These are phyloP conservation scores for Polytolypa hystricis DNA, from an alignment of 2,329 filamentous ascomycete species.

Conservation along the genomic window DNA sequence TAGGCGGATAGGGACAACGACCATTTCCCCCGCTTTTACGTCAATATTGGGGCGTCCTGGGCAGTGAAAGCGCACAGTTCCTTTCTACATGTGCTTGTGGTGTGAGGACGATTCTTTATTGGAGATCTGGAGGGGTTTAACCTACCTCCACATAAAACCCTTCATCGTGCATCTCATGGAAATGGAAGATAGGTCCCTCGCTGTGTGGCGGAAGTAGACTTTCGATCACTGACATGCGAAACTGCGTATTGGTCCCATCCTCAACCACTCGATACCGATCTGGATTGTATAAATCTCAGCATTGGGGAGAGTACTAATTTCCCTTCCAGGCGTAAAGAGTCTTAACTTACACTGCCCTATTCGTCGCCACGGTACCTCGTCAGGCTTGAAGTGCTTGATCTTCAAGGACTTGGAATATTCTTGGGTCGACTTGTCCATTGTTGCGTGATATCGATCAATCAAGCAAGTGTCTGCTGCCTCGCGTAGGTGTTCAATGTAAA, in stretches of 20 bases:
- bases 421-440: constrained; percentile 1
- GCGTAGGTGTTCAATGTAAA: no score
- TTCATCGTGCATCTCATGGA: constrained; percentile 50
- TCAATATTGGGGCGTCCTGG: constrained; percentile 36
- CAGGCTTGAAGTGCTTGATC: constrained; percentile 5
- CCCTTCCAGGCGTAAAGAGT: background rate
- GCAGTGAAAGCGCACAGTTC: constrained; percentile 42
- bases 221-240: constrained; percentile 38
- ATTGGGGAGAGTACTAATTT: background rate
- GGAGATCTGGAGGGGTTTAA: constrained; percentile 6
- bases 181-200: constrained; percentile 39
- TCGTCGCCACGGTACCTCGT: constrained; percentile 5
- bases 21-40: constrained; percentile 42
- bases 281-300: background rate
- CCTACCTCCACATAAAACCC: constrained; percentile 42
- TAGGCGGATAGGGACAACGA: constrained; percentile 43
- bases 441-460: no score
- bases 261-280: constrained; percentile 16
- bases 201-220: constrained; percentile 40
- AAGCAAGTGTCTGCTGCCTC: no score
- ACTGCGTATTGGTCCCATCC: constrained; percentile 30
- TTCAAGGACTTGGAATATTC: constrained; percentile 5
- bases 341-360: constrained; percentile 6
- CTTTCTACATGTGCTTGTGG: constrained; percentile 18
- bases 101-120: background rate